Conservation (phyloP, 306 rosid species). For the Alnus glutinosa region DNA sequence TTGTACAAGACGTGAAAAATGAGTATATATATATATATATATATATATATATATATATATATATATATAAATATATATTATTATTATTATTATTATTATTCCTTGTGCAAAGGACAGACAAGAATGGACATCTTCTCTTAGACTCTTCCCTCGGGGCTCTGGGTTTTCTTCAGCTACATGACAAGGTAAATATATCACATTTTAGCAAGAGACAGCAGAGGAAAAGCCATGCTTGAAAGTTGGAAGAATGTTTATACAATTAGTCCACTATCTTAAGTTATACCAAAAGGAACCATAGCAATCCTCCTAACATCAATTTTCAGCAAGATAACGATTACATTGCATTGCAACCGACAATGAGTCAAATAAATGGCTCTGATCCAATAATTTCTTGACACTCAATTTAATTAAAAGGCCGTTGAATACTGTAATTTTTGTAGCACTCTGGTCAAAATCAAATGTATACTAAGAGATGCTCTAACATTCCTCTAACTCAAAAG, state of each 20-base stretch:
- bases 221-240: neutral
- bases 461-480: too few relatives aligned
- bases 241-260: neutral
- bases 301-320: neutral
- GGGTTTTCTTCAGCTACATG: neutral
- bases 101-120: neutral
- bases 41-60: too few relatives aligned
- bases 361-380: too few relatives aligned
- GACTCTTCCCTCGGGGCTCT: neutral
- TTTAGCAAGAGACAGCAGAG: neutral
- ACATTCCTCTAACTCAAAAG: too few relatives aligned
- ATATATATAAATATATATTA: too few relatives aligned
- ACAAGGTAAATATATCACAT: neutral
- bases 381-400: too few relatives aligned
- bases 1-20: slow-evolving; percentile 12
- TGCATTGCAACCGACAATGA: too few relatives aligned
- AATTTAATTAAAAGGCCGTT: too few relatives aligned
- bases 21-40: neutral
- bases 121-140: neutral
- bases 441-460: too few relatives aligned
- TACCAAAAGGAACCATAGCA: neutral
- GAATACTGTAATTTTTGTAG: too few relatives aligned
- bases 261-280: neutral
- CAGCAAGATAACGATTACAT: too few relatives aligned
- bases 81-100: too few relatives aligned